Base-by-base conservation (phyloP, 2,329 filamentous ascomycete species). In the Cladosporium colombiae region DNA sequence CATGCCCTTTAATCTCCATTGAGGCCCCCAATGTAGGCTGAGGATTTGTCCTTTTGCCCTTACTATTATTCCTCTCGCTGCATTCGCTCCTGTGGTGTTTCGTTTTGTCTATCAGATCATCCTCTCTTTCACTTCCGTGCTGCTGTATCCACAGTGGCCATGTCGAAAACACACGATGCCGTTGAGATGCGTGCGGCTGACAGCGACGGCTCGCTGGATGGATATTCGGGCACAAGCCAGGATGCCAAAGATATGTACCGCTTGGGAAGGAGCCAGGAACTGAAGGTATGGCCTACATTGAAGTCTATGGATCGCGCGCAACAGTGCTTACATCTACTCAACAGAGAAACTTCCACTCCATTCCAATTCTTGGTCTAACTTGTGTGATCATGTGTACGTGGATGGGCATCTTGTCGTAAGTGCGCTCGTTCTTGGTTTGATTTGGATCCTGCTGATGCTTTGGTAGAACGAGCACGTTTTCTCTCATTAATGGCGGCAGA, bases 401-500 rank as follows among this genome's bases (percentile, higher is more conserved):
- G 67, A 50, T 56, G 50, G 64, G 50, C 2, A 65, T 65, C 5
- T 8, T 67, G 2, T 37, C 49, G 59, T 65, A 40, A 33, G 62
- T 31, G 16, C 18, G n/a, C 29, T 33, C 6, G n/a, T n/a, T n/a
- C n/a, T n/a, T n/a, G n/a, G n/a, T n/a, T n/a, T n/a, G n/a, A n/a
- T 2, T 18, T 55, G 3, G 29, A 7, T 2, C n/a, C n/a, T n/a
- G n/a, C 60, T 62, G 21, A 62, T 7, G 5, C 11, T 18, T 2
- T 37, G 2, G 18, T 21, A 64, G 62, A 10, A 64, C 62, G 2
- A 61, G 53, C 35, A 61, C 46, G 1, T 65, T 67, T 18, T 65
- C 65, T 21, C 66, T 78, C 10, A 65, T 72, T 27, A 74, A 77
- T 64, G 76, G 76, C 13, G 76, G 76, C n/a, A 67, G 67, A 21